These are phyloP conservation scores for Infundibulicybe gibba DNA, from an alignment of 768 basidiomycete genomes.

Conservation along the genomic window DNA sequence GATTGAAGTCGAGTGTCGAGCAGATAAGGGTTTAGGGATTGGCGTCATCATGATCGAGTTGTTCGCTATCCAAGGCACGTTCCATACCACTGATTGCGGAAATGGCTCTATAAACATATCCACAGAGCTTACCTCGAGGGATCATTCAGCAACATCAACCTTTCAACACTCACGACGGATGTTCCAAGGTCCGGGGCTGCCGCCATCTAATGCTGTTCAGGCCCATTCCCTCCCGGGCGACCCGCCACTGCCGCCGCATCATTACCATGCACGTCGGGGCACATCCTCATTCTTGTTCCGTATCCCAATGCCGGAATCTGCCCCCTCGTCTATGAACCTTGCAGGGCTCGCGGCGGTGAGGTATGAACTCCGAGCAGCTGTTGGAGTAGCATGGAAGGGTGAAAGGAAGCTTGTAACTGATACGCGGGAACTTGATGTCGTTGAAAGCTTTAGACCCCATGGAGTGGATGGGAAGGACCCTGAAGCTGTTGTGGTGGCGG, in stretches of 20 bases:
- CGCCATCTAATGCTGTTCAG: conserved; percentile 81
- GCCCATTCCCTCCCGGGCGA: conserved; percentile 56
- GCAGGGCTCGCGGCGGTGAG: conserved; percentile 62
- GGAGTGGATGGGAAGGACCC: conserved; percentile 37
- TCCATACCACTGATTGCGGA: not conserved
- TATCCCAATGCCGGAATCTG: conserved; percentile 64
- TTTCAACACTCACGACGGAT: conserved; percentile 68
- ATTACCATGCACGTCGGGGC: conserved; percentile 74
- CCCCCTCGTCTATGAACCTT: conserved; percentile 71
- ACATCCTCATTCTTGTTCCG: conserved; percentile 77
- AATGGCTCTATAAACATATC: not conserved
- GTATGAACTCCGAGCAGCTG: conserved; percentile 73
- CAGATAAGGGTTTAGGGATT: conserved; percentile 72
- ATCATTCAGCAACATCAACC: conserved; percentile 76
- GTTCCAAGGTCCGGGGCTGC: conserved; percentile 80
- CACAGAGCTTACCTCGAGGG: conserved; percentile 70
- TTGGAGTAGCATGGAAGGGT: conserved; percentile 72
- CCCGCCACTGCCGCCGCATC: conserved; percentile 56
- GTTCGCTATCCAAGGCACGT: conserved; percentile 65
- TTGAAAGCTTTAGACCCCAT: conserved; percentile 40
- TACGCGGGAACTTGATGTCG: conserved; percentile 57
- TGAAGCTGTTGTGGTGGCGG: conserved; percentile 64
- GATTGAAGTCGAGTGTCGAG: conserved; percentile 76
- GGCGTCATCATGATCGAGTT: conserved; percentile 77
- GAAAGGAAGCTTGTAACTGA: conserved; percentile 67